phyloP scores from a whole-genome alignment of 257 asterid species.

The Penstemon newberryi region DNA sequence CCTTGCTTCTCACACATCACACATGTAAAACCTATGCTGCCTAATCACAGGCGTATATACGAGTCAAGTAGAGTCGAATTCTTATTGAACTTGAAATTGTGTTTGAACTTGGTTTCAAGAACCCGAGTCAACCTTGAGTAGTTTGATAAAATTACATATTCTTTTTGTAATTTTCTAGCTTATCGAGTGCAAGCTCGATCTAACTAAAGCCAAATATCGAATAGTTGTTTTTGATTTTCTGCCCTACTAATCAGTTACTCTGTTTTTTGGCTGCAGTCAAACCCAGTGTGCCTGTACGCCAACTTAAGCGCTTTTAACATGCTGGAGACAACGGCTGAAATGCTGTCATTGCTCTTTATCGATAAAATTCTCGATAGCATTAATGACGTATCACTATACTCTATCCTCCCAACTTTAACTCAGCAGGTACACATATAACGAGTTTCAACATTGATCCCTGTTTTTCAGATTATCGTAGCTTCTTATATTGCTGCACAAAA shows the following conservation, averaged over 20 bases:
- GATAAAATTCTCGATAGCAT: constrained; percentile 10
- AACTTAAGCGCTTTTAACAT: constrained; percentile 21
- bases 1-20: not conserved
- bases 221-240: not conserved
- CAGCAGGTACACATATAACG: constrained; percentile 21
- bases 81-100: no score
- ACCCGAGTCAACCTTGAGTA: no score
- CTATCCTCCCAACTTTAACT: constrained; percentile 9
- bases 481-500: not conserved
- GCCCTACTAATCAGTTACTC: not conserved
- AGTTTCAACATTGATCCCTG: not conserved
- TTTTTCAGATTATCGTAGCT: not conserved
- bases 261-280: constrained; percentile 4
- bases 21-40: no score
- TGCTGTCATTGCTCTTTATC: not conserved
- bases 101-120: no score
- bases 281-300: constrained; percentile 17
- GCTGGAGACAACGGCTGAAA: constrained; percentile 13
- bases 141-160: no score
- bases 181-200: no score
- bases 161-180: no score
- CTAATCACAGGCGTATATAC: no score
- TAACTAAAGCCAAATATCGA: no score
- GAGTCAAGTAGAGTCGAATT: no score
- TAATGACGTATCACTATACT: not conserved